Conservation (phyloP, 805 yeast species). For the Metschnikowia proteae region DNA sequence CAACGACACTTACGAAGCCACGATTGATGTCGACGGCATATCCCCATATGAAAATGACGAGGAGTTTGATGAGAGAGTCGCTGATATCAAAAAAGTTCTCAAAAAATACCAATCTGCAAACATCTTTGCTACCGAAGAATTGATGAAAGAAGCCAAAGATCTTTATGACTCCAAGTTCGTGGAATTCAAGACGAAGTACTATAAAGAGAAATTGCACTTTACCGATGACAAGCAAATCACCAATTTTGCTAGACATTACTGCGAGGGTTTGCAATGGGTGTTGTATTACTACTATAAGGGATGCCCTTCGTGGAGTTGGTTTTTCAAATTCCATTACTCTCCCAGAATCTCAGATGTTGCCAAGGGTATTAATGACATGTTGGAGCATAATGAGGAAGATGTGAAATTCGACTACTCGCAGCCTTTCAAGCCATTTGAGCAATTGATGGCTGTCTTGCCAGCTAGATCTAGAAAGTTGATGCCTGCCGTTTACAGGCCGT, state of each 20-base stretch:
- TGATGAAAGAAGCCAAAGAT: constrained; percentile 46
- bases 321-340: constrained; percentile 81
- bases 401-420: constrained; percentile 62
- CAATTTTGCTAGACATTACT: constrained; percentile 72
- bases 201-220: constrained; percentile 73
- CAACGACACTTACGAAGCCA: constrained; percentile 52
- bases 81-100: constrained; percentile 49
- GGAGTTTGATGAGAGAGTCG: constrained; percentile 52
- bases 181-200: constrained; percentile 83
- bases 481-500: constrained; percentile 70
- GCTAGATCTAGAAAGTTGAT: constrained; percentile 80
- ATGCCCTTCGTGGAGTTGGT: constrained; percentile 96
- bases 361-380: constrained; percentile 60
- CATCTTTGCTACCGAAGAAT: constrained; percentile 56
- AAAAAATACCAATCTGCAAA: constrained; percentile 65
- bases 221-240: constrained; percentile 56
- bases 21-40: constrained; percentile 70
- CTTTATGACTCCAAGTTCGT: constrained; percentile 72
- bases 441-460: constrained; percentile 95
- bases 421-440: constrained; percentile 92
- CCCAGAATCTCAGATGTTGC: constrained; percentile 89
- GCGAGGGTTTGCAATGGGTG: constrained; percentile 98
- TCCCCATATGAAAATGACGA: constrained; percentile 65
- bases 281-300: constrained; percentile 86
- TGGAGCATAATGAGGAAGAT: constrained; percentile 23